Evolutionary conservation across 768 basidiomycete species (phyloP), one percentile per base, ranked within the genome.

Genomic region (Trametes punicea): DNA sequence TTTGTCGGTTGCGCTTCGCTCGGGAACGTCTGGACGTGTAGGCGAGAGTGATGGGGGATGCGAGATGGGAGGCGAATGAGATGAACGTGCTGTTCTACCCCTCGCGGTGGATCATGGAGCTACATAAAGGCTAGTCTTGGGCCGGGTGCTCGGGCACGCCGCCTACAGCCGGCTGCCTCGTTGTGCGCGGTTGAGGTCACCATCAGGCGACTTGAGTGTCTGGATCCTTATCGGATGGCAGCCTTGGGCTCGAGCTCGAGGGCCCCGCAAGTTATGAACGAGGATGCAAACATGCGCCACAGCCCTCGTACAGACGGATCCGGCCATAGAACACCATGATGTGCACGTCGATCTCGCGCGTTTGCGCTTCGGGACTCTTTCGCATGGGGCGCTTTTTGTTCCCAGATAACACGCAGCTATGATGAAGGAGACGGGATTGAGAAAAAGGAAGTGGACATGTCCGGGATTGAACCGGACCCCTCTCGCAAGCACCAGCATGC

Each of bases 381-480:
- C n/a, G n/a, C n/a, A n/a, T n/a, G n/a, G n/a, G n/a, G n/a, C n/a
- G n/a, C n/a, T n/a, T n/a, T n/a, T 2, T 7, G 31, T 31, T 31
- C 13, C 8, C 31, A 31, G 31, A 31, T 13, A 31, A 31, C 13
- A 7, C 31, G 1, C 31, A n/a, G n/a, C n/a, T n/a, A n/a, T n/a
- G n/a, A n/a, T n/a, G n/a, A n/a, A n/a, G n/a, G n/a, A n/a, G n/a
- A n/a, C n/a, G n/a, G n/a, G n/a, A n/a, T 23, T 8, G 21, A 10
- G 3, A 10, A 18, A 26, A 31, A 26, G 13, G 44, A 29, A 20
- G 30, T 52, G 51, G 51, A 52, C 51, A 52, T 52, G 51, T 52
- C 51, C 51, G 51, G 51, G 51, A 52, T 52, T 52, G 51, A 52
- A 52, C 51, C 51, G 51, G 51, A 42, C 51, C 51, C 51, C 51